These are phyloP conservation scores for Rhodotorula kratochvilovae DNA, from an alignment of 768 basidiomycete species.

Conservation along the genomic window DNA sequence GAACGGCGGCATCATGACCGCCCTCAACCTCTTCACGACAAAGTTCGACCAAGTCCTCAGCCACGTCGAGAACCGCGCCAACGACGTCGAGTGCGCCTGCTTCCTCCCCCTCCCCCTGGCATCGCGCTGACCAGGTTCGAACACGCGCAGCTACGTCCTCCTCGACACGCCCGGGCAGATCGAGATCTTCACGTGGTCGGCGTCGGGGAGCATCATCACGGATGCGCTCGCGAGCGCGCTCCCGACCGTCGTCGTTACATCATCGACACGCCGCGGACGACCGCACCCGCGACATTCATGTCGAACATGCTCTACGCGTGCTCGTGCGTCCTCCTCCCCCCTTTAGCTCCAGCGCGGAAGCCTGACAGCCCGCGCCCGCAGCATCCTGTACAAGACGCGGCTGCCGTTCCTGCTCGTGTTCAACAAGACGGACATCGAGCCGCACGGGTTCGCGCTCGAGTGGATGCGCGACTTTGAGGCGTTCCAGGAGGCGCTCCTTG, in stretches of 20 bases:
- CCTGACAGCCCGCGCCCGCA: constrained; percentile 44
- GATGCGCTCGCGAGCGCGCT: constrained; percentile 89
- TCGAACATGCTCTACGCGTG: constrained; percentile 99
- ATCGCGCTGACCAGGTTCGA: background rate
- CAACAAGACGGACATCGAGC: constrained; percentile 92
- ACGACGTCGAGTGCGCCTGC: constrained; percentile 71
- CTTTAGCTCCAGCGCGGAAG: no score
- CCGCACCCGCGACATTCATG: constrained; percentile 97
- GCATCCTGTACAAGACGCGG: constrained; percentile 96
- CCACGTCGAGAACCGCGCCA: constrained; percentile 83
- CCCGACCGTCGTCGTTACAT: constrained; percentile 95
- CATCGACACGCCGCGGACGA: constrained; percentile 92
- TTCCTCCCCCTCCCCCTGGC: constrained; percentile 9
- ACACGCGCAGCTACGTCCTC: constrained; percentile 69
- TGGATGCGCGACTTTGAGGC: constrained; percentile 99
- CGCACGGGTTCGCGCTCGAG: constrained; percentile 84
- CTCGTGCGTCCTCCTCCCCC: constrained; percentile 56
- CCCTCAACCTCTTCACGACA: constrained; percentile 94
- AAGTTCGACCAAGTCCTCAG: constrained; percentile 98
- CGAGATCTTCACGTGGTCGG: constrained; percentile 99
- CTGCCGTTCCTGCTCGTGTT: constrained; percentile 96
- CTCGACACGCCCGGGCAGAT: constrained; percentile 98
- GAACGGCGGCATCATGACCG: constrained; percentile 94
- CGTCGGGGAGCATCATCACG: constrained; percentile 96
- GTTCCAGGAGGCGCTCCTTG: constrained; percentile 74